Evolutionary conservation across 345 rosid species (phyloP).

Genomic region (Viola odorata): DNA sequence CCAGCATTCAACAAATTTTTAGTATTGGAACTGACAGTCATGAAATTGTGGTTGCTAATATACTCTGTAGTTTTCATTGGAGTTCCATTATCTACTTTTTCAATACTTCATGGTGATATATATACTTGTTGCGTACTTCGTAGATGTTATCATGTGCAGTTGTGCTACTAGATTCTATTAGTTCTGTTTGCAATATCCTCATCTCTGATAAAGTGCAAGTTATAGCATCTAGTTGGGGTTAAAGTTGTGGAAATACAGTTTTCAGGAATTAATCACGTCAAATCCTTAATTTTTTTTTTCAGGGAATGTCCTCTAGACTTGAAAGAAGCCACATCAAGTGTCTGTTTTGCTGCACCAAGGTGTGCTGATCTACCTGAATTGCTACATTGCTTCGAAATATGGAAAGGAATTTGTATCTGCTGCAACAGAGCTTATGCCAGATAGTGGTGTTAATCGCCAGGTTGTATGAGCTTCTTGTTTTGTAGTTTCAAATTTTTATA

Average conservation of each 20-base stretch:
- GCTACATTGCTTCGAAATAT: constrained; percentile 78
- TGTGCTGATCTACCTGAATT: constrained; percentile 91
- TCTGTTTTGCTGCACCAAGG: constrained; percentile 97
- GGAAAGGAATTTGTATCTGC: constrained; percentile 90
- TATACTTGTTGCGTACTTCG: no score
- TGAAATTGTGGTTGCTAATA: no score
- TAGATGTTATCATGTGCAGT: neutral
- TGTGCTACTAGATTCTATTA: neutral
- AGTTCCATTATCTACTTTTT: no score
- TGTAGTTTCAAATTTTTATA: neutral
- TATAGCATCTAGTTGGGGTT: neutral
- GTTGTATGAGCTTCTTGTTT: constrained; percentile 27
- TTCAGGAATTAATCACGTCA: constrained; percentile 6
- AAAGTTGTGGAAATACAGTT: neutral
- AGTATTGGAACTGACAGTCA: no score
- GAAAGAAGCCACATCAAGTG: constrained; percentile 88
- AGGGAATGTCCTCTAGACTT: constrained; percentile 97
- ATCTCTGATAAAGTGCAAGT: neutral
- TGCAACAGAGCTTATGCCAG: constrained; percentile 89
- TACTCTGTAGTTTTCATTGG: no score
- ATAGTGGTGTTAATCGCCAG: constrained; percentile 97
- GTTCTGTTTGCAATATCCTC: neutral
- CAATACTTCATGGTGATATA: no score
- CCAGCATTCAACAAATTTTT: no score
- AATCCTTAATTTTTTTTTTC: constrained; percentile 9